A percentile compares a stretch with the other conserved stretches of the same genome.
Evolutionary conservation across 2,329 filamentous ascomycete genomes (phyloP).

Genomic region (Aspergillus sp.): DNA sequence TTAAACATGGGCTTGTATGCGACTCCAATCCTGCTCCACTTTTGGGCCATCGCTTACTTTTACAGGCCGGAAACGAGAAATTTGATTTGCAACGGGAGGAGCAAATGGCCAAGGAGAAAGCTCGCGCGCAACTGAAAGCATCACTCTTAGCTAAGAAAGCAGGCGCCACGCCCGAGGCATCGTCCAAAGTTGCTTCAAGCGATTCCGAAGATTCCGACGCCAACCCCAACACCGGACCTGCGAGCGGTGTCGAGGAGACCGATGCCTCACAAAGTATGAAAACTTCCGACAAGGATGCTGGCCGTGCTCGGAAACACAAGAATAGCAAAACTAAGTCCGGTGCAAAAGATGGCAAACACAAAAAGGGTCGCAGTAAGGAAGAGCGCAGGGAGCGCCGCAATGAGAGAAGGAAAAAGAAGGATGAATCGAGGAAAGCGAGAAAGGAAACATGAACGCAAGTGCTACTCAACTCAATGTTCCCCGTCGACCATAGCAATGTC

Average conservation of each 20-base stretch:
- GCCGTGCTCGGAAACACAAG: constrained; percentile 12
- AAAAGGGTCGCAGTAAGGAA: constrained; percentile 28
- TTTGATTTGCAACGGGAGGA: constrained; percentile 52
- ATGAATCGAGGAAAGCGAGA: constrained; percentile 26
- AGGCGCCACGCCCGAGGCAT: constrained; percentile 23
- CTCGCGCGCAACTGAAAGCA: constrained; percentile 50
- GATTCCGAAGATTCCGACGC: constrained; percentile 19
- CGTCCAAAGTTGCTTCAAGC: constrained; percentile 18
- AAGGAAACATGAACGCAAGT: constrained; percentile 22
- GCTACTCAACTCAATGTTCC: background rate
- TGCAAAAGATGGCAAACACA: constrained; percentile 20
- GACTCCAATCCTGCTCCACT: background rate
- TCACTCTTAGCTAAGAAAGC: constrained; percentile 42
- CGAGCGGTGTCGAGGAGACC: constrained; percentile 14
- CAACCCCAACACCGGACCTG: constrained; percentile 14
- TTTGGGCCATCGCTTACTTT: constrained; percentile 17
- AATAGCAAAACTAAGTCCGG: constrained; percentile 29
- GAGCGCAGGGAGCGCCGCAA: constrained; percentile 36
- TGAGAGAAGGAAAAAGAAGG: constrained; percentile 25
- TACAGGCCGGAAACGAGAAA: constrained; percentile 50
- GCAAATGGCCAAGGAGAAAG: constrained; percentile 51
- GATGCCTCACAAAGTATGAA: background rate
- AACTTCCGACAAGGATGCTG: constrained; percentile 1
- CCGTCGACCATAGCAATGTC: background rate
- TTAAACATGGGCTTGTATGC: constrained; percentile 76